Base-by-base conservation (phyloP, 2,329 filamentous ascomycete genomes). In the Sarocladium kiliense region DNA sequence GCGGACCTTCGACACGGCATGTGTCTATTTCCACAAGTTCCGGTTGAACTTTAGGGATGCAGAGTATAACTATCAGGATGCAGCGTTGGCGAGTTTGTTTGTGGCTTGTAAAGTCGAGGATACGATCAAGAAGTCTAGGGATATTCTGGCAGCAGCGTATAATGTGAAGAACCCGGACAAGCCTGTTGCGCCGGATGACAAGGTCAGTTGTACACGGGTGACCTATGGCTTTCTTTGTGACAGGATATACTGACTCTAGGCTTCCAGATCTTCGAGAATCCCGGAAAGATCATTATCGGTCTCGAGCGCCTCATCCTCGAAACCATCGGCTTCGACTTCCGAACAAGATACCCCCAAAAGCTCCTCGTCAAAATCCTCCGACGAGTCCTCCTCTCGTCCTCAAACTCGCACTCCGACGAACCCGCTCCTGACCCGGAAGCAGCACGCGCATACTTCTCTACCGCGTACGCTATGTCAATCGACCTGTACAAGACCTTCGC, bases 41-140 rank as follows among this genome's bases (percentile, higher is more conserved):
- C 86, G 93, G 30, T 80, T 97, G 54, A 83, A 87, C 45, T 91
- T 96, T 65, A 81, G 86, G n/a, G 90, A 92, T 62, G 84, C 78
- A 60, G 91, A 96, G 65, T 96, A 96, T 71, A 89, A 88, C 68
- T 91, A 86, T 60, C 72, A 90, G 69, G 93, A 97, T 67, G 92
- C 91, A 1, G 91, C 93, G 0, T 83, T 94, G 6, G 91, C 94
- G 1, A 88, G 91, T 23, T 76, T 99, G 9, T 93, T 97, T 65
- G 89, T 92, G 2, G 92, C 92, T 2, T 97, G 93, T 77, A 99
- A 99, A 74, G 91, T 95, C 45, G 94, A 99, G 71, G 94, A 99
- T 70, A 99, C 94, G 0, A 82, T 97, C 61, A 99, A 99, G 74
- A 97, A 97, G 75, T 96, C 91, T 3, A 85, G 84, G 56, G 94